phyloP scores from a whole-genome alignment of 179 eudicot species.

The Amaranthus tricolor region DNA sequence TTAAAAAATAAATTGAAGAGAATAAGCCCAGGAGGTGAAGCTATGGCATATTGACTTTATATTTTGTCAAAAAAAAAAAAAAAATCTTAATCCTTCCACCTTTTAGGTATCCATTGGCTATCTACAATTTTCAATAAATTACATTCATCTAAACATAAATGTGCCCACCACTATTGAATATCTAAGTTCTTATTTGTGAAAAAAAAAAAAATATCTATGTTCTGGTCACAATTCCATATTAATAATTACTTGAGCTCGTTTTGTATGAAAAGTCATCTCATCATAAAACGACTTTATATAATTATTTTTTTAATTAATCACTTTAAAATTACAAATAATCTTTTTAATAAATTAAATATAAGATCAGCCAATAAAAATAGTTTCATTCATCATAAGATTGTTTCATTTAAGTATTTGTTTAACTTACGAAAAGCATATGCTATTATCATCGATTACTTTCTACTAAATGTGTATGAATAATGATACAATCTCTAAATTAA shows the following conservation, averaged over 20 bases:
- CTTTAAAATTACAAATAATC: no score
- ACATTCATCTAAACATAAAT: neutral
- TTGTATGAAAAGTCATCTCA: no score
- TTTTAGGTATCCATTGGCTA: conserved; percentile 8
- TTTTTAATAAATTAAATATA: no score
- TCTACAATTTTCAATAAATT: neutral
- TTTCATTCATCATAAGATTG: no score
- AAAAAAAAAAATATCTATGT: no score
- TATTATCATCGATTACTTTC: neutral
- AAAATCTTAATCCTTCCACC: conserved; percentile 11
- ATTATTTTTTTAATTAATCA: no score
- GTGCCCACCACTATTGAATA: neutral
- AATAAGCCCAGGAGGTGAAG: neutral
- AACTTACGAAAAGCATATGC: neutral
- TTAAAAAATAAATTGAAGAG: no score
- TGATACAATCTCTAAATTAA: neutral
- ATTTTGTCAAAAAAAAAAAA: neutral
- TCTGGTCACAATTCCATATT: no score
- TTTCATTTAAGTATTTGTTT: neutral
- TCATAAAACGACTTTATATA: no score
- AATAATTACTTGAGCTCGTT: no score
- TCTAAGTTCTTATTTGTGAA: neutral
- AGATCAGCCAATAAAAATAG: no score
- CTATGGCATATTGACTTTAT: conserved; percentile 8
- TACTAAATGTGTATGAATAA: no score